These are phyloP conservation scores for Tricholoma bakamatsutake DNA, from an alignment of 768 basidiomycete species.

Conservation along the genomic window DNA sequence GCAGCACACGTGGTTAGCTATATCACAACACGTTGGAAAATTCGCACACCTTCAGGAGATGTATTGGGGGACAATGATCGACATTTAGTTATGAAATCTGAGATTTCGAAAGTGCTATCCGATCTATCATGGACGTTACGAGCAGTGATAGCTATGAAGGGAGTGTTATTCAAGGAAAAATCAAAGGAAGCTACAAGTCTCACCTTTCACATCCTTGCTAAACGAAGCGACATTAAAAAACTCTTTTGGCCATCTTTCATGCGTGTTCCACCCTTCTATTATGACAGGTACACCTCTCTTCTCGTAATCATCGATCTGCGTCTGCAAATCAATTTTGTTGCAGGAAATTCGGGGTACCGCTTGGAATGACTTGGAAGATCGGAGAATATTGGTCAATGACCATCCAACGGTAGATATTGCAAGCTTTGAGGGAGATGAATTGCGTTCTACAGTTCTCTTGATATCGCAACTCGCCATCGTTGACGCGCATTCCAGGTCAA, in stretches of 20 bases:
- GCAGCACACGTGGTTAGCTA: constrained; percentile 1
- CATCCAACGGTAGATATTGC: constrained; percentile 31
- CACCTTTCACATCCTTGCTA: constrained; percentile 21
- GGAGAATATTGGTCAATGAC: constrained; percentile 32
- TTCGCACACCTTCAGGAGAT: constrained; percentile 30
- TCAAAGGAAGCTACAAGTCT: constrained; percentile 14
- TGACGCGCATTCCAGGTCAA: neutral
- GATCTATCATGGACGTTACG: constrained; percentile 57
- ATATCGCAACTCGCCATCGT: constrained; percentile 2
- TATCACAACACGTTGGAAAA: neutral
- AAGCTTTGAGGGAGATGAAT: neutral
- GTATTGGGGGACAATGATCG: constrained; percentile 30
- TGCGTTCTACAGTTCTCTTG: constrained; percentile 2
- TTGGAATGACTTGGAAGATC: constrained; percentile 18
- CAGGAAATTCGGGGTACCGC: constrained; percentile 33
- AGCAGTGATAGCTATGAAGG: constrained; percentile 44
- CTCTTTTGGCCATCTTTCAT: constrained; percentile 45
- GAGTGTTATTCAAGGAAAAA: neutral
- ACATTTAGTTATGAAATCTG: constrained; percentile 46
- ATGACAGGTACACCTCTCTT: constrained; percentile 53
- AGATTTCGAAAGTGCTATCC: constrained; percentile 47
- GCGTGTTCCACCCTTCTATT: constrained; percentile 54
- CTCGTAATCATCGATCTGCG: constrained; percentile 42
- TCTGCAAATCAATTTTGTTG: constrained; percentile 20
- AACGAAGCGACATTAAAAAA: constrained; percentile 58